phyloP scores from a whole-genome alignment of 2,329 filamentous ascomycete genomes.

The Aspergillus sp. region DNA sequence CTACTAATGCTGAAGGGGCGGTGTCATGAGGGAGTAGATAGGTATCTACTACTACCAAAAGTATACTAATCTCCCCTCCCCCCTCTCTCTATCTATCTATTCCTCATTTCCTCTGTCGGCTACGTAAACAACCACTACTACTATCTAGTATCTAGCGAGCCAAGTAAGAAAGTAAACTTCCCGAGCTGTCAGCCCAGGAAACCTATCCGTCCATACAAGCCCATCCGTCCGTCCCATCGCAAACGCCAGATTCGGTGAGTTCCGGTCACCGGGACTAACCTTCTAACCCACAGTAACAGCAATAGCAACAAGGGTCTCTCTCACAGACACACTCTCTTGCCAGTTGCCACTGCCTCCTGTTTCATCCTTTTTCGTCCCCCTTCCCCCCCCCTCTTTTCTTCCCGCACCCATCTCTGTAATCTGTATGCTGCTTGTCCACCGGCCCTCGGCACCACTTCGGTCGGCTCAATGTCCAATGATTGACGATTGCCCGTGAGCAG shows the following conservation, averaged over 20 bases:
- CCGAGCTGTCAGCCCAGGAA: background rate
- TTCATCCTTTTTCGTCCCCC: background rate
- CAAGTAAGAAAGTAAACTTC: too few species aligned
- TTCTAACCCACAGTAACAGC: background rate
- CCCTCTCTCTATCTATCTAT: too few species aligned
- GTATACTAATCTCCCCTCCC: background rate
- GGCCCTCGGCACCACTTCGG: background rate
- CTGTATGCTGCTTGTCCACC: too few species aligned
- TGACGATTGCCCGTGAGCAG: too few species aligned
- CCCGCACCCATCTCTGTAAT: background rate
- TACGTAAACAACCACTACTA: too few species aligned
- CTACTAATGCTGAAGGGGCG: too few species aligned
- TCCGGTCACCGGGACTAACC: constrained; percentile 6
- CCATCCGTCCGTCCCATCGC: background rate
- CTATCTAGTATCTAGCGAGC: too few species aligned
- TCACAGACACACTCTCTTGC: too few species aligned
- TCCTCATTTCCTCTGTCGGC: too few species aligned
- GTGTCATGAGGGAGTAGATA: background rate
- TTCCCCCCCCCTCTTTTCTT: background rate
- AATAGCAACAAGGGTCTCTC: background rate
- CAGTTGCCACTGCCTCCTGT: background rate
- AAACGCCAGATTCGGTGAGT: background rate
- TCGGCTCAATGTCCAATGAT: constrained; percentile 1
- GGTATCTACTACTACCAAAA: background rate
- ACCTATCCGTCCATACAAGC: background rate